Percentiles rank a stretch among this genome's conserved stretches.
phyloP scores from a whole-genome alignment of 106 monocot species.

The Platanthera guangdongensis region DNA sequence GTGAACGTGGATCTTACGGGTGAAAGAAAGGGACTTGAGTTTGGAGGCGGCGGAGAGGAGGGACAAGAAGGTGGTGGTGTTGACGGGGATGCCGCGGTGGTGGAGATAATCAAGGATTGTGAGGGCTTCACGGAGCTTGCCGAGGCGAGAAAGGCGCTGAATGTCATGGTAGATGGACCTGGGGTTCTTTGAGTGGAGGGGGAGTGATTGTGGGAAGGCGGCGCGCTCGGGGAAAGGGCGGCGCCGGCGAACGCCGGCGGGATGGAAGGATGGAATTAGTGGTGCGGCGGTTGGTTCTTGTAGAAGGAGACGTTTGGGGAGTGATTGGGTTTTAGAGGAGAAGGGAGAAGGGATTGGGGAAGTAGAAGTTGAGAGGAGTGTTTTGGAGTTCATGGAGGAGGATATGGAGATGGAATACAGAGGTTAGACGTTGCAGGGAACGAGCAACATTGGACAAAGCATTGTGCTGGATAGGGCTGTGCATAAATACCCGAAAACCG shows the following conservation, averaged over 20 bases:
- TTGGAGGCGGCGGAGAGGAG: conserved; percentile 69
- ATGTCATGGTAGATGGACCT: conserved; percentile 44
- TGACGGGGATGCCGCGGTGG: conserved; percentile 57
- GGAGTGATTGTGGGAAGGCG: conserved; percentile 42
- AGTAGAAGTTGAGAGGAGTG: conserved; percentile 8
- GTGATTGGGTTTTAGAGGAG: background rate
- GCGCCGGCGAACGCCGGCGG: background rate
- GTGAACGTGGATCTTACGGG: conserved; percentile 60
- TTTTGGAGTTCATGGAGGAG: conserved; percentile 18
- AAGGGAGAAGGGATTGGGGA: conserved; percentile 2
- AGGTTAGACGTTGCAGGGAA: background rate
- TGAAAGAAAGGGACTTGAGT: conserved; percentile 16
- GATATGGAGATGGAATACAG: background rate
- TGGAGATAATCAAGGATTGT: conserved; percentile 81
- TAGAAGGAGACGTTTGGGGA: background rate
- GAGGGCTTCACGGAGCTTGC: conserved; percentile 47
- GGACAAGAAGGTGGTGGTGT: conserved; percentile 66
- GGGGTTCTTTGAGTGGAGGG: conserved; percentile 73
- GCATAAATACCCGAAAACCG: too few species aligned
- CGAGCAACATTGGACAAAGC: too few species aligned
- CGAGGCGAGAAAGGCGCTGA: conserved; percentile 38
- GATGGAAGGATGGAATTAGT: background rate
- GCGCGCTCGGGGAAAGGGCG: conserved; percentile 13
- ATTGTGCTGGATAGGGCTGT: too few species aligned
- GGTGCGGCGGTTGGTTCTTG: background rate